These are phyloP conservation scores for Pyrenophora tritici-repentis DNA, from an alignment of 2,329 filamentous ascomycete genomes.

Conservation along the genomic window DNA sequence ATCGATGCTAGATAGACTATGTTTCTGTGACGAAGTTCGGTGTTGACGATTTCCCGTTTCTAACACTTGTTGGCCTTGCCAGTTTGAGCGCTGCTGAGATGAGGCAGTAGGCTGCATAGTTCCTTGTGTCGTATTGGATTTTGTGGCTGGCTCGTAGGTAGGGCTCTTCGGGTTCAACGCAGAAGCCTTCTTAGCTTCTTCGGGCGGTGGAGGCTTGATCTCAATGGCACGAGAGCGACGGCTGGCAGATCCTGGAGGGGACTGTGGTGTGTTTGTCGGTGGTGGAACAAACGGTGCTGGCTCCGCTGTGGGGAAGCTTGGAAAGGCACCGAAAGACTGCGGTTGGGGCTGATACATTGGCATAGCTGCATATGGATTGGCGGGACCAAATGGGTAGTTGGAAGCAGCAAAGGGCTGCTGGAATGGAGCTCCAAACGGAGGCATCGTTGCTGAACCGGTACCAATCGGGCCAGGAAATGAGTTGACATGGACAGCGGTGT, in stretches of 20 bases:
- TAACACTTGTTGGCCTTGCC: constrained; percentile 29
- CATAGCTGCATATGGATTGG: constrained; percentile 31
- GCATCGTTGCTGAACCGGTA: constrained; percentile 11
- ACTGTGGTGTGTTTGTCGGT: constrained; percentile 23
- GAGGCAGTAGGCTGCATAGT: constrained; percentile 40
- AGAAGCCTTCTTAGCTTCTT: constrained; percentile 35
- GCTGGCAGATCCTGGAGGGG: constrained; percentile 39
- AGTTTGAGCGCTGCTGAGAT: constrained; percentile 37
- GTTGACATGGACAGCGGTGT: constrained; percentile 10
- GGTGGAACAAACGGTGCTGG: constrained; percentile 28
- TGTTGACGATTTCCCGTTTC: constrained; percentile 20
- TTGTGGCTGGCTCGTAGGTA: constrained; percentile 44
- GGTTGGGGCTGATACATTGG: constrained; percentile 34
- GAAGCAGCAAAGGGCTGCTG: constrained; percentile 32
- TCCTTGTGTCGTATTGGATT: constrained; percentile 15
- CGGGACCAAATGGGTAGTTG: constrained; percentile 30
- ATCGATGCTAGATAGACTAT: constrained; percentile 47
- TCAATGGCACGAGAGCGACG: constrained; percentile 49
- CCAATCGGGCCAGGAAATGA: constrained; percentile 16
- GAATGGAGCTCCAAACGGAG: constrained; percentile 31
- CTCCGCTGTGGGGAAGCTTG: constrained; percentile 25
- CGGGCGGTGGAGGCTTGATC: constrained; percentile 47
- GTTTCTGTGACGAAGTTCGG: constrained; percentile 36
- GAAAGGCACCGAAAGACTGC: constrained; percentile 24
- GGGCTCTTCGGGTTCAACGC: constrained; percentile 48